Conservation (phyloP, 805 yeast species). For the Yamadazyma endophytica region DNA sequence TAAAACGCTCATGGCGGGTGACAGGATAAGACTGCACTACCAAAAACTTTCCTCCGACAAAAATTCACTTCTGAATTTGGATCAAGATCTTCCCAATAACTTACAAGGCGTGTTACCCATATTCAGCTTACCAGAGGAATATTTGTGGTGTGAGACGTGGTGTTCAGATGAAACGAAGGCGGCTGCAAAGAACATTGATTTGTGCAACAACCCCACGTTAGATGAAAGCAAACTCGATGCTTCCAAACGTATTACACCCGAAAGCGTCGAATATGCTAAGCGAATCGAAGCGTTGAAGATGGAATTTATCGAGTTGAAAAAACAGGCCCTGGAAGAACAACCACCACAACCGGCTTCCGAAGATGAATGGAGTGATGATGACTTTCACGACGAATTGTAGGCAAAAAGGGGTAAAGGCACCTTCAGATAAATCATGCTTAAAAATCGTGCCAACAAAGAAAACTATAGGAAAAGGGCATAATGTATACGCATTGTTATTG, state of each 20-base stretch:
- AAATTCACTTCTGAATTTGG: conserved; percentile 73
- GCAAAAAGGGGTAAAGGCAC: no score
- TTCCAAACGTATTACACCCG: conserved; percentile 73
- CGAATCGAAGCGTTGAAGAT: conserved; percentile 42
- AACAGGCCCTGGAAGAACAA: no score
- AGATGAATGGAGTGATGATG: no score
- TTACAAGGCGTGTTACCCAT: conserved; percentile 67
- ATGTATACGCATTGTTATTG: no score
- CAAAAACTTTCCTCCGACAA: conserved; percentile 79
- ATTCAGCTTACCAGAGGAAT: conserved; percentile 70
- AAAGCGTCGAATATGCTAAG: conserved; percentile 67
- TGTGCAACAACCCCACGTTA: conserved; percentile 80
- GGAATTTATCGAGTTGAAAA: no score
- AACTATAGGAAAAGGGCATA: no score
- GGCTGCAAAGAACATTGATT: conserved; percentile 73
- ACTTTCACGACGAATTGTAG: no score
- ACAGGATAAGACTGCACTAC: conserved; percentile 75
- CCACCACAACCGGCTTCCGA: no score
- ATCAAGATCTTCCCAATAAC: conserved; percentile 92
- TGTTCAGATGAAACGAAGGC: conserved; percentile 60
- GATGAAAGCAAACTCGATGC: conserved; percentile 73
- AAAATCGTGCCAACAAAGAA: no score
- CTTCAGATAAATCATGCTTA: no score
- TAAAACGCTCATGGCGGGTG: conserved; percentile 70
- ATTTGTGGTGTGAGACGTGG: conserved; percentile 97